Conservation (phyloP, 2,329 filamentous ascomycete genomes). For the Monilinia fructigena region DNA sequence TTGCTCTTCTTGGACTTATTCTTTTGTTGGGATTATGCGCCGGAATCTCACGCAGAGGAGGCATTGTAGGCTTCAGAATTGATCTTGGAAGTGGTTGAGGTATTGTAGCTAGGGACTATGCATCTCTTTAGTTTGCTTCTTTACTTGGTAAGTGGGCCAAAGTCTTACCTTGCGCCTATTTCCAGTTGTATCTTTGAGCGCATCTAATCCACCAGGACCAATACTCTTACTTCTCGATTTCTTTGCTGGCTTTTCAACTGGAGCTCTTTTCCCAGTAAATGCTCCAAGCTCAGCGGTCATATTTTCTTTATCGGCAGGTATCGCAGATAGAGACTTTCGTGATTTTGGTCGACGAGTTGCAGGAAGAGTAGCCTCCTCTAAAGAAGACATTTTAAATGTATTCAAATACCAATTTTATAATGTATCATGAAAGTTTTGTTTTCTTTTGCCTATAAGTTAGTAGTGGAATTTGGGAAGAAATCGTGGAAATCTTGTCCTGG, state of each 20-base stretch:
- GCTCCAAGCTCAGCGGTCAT: conserved; percentile 64
- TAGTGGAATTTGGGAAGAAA: conserved; percentile 17
- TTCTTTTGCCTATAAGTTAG: not conserved
- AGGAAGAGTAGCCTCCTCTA: conserved; percentile 52
- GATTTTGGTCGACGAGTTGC: conserved; percentile 52
- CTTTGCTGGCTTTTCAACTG: conserved; percentile 42
- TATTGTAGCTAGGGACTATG: conserved; percentile 36
- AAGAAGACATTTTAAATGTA: conserved; percentile 42
- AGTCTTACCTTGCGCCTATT: conserved; percentile 72
- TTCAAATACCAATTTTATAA: not conserved
- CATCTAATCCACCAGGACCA: conserved; percentile 85
- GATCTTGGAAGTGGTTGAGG: conserved; percentile 56
- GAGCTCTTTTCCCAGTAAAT: conserved; percentile 34
- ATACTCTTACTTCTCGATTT: conserved; percentile 94
- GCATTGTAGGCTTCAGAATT: conserved; percentile 78
- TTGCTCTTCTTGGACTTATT: conserved; percentile 37
- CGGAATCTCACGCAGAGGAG: conserved; percentile 64
- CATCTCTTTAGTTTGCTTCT: conserved; percentile 26
- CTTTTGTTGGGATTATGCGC: conserved; percentile 44
- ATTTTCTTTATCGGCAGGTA: conserved; percentile 74
- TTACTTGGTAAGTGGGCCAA: conserved; percentile 35
- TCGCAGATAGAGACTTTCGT: conserved; percentile 71
- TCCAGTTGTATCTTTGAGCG: conserved; percentile 69
- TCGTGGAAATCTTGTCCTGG: conserved; percentile 26
- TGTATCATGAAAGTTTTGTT: not conserved